Conservation (phyloP, 2,329 filamentous ascomycete genomes). For the Achaetomium macrosporum region DNA sequence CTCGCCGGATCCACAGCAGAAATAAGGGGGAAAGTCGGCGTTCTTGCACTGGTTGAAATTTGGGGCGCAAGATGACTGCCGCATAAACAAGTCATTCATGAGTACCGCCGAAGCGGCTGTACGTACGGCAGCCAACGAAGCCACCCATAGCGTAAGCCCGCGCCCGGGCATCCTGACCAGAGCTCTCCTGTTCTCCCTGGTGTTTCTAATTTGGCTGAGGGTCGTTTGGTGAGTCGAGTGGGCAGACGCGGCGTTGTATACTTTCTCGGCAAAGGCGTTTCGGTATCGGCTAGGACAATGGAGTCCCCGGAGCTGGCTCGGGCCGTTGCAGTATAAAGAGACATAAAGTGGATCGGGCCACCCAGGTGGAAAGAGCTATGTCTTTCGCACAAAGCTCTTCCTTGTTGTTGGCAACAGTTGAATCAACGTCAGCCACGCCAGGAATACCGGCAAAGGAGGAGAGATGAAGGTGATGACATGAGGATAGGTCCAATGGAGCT, state of each 20-base stretch:
- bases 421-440: conserved; percentile 3
- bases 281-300: conserved; percentile 6
- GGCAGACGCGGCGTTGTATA: background rate
- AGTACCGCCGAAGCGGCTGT: conserved; percentile 35
- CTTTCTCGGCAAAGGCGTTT: background rate
- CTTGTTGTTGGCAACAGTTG: conserved; percentile 8
- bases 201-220: background rate
- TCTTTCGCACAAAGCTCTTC: conserved; percentile 8
- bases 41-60: conserved; percentile 48
- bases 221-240: background rate
- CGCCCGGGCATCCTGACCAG: conserved; percentile 26
- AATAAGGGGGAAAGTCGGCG: conserved; percentile 51
- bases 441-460: conserved; percentile 3
- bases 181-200: background rate
- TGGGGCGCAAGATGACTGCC: conserved; percentile 47
- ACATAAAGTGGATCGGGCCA: background rate
- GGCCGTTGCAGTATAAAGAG: conserved; percentile 3
- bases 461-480: conserved; percentile 1
- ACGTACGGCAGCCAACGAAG: conserved; percentile 33
- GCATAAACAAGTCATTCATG: conserved; percentile 35
- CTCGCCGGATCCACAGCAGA: conserved; percentile 56
- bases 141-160: conserved; percentile 30
- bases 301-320: conserved; percentile 1
- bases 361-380: background rate
- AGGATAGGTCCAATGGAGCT: background rate